Evolutionary conservation across 768 basidiomycete genomes (phyloP).

Genomic region (Terana coerulea): DNA sequence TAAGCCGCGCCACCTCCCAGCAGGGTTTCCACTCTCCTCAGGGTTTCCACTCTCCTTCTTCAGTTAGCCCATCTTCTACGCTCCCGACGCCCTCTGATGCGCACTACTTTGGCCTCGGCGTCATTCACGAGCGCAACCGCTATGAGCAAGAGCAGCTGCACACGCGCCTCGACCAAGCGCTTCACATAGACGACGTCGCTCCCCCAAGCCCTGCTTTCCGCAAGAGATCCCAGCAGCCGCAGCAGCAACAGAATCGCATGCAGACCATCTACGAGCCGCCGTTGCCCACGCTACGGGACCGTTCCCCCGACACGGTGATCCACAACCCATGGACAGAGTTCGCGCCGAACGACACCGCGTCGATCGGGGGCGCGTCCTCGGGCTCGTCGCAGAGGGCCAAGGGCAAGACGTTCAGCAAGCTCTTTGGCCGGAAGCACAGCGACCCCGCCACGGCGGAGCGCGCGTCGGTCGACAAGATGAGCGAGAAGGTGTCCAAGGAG

Average conservation of each 20-base stretch:
- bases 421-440: slow-evolving; percentile 11
- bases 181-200: not conserved
- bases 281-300: not conserved
- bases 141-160: slow-evolving; percentile 14
- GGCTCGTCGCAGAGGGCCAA: not conserved
- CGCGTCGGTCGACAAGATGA: slow-evolving; percentile 13
- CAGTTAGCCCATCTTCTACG: slow-evolving; percentile 23
- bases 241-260: not conserved
- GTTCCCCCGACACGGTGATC: not conserved
- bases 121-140: slow-evolving; percentile 35
- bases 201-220: not conserved
- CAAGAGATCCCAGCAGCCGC: not conserved
- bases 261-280: not conserved
- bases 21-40: slow-evolving; percentile 21
- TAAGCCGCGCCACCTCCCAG: slow-evolving; percentile 28
- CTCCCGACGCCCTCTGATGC: slow-evolving; percentile 27
- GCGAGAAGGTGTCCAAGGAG: slow-evolving; percentile 17
- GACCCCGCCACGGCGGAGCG: slow-evolving; percentile 6
- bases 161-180: not conserved
- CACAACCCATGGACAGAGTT: not conserved
- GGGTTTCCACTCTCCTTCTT: too few relatives aligned
- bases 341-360: slow-evolving; percentile 1
- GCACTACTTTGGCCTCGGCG: slow-evolving; percentile 24
- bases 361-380: not conserved
- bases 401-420: slow-evolving; percentile 12